Base-by-base conservation (phyloP, 345 rosid species). In the Pugionium cornutum region DNA sequence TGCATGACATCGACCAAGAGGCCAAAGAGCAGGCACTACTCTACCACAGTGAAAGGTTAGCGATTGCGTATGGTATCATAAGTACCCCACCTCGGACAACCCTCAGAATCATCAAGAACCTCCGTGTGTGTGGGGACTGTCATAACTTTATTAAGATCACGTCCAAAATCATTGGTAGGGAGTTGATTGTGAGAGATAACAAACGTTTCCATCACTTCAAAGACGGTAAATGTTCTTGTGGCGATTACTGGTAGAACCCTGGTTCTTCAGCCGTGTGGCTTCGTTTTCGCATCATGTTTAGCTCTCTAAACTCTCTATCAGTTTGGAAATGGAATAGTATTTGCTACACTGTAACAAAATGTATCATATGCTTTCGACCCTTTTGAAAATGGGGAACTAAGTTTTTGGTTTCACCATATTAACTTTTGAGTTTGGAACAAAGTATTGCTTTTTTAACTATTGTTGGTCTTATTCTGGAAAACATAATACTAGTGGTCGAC, bases 1-100 rank as follows among this genome's bases (percentile, higher is more conserved):
- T 85, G 65, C 87, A 85, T 51, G 87, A 85, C 75, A 83, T 85
- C 42, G 90, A 85, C 74, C 84, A 85, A 68, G 87, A 85, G 74
- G 90, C 90, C 1, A 85, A 85, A 63, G 90, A 85, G 53, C 85
- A 85, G 71, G 84, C 85, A 4, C 68, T 85, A 76, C 64, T 83
- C 11, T 83, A 85, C 55, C 89, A 85, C 74, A 85, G 87, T 53
- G 89, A 83, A 69, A 75, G 87, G 45, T 62, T 85, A 79, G 87
- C 89, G 9, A 85, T 85, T 68, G 87, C 87, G 5, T 85, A 76
- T 37, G 89, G 89, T 49, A 82, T 85, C 18, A 85, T 85, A 68
- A 79, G 87, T 49, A 85, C 89, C 31, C 87, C 87, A 1, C 81
- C 85, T 1, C 73, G 89, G 73, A 76, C 77, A 9, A 65, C 85